phyloP scores from a whole-genome alignment of 768 basidiomycete species.

The Lactarius tabidus region DNA sequence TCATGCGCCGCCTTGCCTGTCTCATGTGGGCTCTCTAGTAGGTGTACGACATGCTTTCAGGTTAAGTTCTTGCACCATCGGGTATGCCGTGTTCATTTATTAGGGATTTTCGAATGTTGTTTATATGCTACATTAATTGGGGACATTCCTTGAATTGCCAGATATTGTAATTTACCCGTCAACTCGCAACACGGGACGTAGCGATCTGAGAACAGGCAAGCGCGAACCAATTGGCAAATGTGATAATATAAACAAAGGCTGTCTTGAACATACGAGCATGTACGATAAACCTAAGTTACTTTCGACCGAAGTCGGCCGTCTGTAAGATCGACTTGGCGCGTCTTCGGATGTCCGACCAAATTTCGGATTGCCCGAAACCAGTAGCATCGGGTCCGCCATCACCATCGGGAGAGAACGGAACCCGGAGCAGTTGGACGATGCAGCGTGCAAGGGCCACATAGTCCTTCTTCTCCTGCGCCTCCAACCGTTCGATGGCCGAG shows the following conservation, averaged over 20 bases:
- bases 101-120: neutral
- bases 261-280: neutral
- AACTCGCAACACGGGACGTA: neutral
- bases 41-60: slow-evolving; percentile 3
- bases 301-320: neutral
- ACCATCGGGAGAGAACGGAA: neutral
- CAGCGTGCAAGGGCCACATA: slow-evolving; percentile 8
- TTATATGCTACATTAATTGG: neutral
- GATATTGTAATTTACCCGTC: neutral
- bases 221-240: neutral
- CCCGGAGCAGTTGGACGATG: slow-evolving; percentile 1
- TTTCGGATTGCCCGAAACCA: neutral
- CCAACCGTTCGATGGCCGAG: neutral
- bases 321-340: slow-evolving; percentile 9
- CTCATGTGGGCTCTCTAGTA: slow-evolving; percentile 1
- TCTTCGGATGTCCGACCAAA: slow-evolving; percentile 7
- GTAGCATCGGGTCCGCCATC: neutral
- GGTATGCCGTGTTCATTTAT: neutral
- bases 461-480: slow-evolving; percentile 13
- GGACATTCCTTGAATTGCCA: slow-evolving; percentile 35
- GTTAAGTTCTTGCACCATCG: neutral
- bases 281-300: neutral
- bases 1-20: neutral
- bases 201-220: neutral
- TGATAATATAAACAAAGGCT: neutral